phyloP scores from a whole-genome alignment of 768 basidiomycete genomes.

The Hygrocybe punicea region DNA sequence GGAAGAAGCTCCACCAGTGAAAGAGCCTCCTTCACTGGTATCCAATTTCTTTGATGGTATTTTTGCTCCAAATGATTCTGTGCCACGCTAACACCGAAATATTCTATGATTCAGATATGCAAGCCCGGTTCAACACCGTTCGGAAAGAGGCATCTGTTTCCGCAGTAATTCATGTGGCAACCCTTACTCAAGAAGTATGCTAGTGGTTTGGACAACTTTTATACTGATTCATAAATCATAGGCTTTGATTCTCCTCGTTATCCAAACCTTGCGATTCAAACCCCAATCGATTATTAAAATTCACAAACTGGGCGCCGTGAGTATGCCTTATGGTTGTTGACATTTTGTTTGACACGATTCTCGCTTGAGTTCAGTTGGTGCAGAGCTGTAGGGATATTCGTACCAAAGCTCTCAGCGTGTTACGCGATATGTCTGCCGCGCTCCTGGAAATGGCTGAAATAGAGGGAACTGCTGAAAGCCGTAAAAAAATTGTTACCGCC shows the following conservation, averaged over 20 bases:
- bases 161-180: conserved; percentile 68
- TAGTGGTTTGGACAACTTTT: background rate
- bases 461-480: conserved; percentile 51
- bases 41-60: conserved; percentile 61
- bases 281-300: conserved; percentile 62
- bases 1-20: conserved; percentile 65
- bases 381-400: conserved; percentile 64
- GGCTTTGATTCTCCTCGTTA: conserved; percentile 68
- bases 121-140: conserved; percentile 47
- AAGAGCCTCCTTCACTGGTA: conserved; percentile 56
- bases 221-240: conserved; percentile 26
- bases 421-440: conserved; percentile 56
- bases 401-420: conserved; percentile 44
- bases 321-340: conserved; percentile 21
- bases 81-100: background rate
- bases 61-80: conserved; percentile 8
- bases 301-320: conserved; percentile 68
- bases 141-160: conserved; percentile 43
- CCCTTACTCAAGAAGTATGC: conserved; percentile 69
- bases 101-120: conserved; percentile 44
- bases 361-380: conserved; percentile 54
- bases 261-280: conserved; percentile 76
- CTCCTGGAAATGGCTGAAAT: conserved; percentile 50
- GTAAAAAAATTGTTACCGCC: conserved; percentile 49
- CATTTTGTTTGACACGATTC: background rate